Evolutionary conservation across 352 stramenopile species (phyloP), one percentile per base, ranked within the genome.

Genomic region (Vaucheria bursata): DNA sequence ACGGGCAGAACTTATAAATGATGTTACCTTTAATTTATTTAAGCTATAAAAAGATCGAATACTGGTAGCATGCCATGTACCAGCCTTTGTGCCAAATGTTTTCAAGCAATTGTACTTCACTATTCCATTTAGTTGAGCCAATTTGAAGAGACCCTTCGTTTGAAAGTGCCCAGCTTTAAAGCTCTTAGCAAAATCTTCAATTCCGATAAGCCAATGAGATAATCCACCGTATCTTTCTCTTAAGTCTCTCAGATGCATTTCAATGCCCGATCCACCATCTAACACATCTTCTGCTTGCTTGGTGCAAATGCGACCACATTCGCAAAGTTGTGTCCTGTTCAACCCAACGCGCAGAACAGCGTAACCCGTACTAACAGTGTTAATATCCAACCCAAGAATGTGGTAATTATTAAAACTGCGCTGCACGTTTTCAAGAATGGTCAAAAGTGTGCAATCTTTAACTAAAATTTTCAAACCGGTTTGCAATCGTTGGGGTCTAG

Each of bases 321-420:
- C 76, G 4, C 77, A 34, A 3, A 81, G 67, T 18, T 4, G 25
- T 35, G 76, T 52, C 18, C 66, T 34, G 39, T 1, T 6, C 7
- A 53, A 7, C 18, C 8, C 1, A 18, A 59, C 3, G 5, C 2
- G 1, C 33, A 81, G 68, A 8, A 81, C 76, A 33, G 76, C 71
- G 49, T 81, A 81, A 37, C 76, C 76, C 7, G 76, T 81, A 53
- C 76, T 81, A 6, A 8, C 34, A 12, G 70, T 81, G 76, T 73
- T 81, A 64, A 81, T 81, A 49, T 81, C 76, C 32, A 81, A 73
- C 7, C 76, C 76, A 1, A 81, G 76, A n/a, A n/a, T n/a, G n/a
- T n/a, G n/a, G n/a, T n/a, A n/a, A n/a, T n/a, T n/a, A n/a, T n/a
- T n/a, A n/a, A n/a, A n/a, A n/a, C n/a, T n/a, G n/a, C n/a, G n/a